A percentile compares a stretch with the other conserved stretches of the same genome.
Evolutionary conservation across 2,329 filamentous ascomycete species (phyloP).

Genomic region (Xylaria digitata): DNA sequence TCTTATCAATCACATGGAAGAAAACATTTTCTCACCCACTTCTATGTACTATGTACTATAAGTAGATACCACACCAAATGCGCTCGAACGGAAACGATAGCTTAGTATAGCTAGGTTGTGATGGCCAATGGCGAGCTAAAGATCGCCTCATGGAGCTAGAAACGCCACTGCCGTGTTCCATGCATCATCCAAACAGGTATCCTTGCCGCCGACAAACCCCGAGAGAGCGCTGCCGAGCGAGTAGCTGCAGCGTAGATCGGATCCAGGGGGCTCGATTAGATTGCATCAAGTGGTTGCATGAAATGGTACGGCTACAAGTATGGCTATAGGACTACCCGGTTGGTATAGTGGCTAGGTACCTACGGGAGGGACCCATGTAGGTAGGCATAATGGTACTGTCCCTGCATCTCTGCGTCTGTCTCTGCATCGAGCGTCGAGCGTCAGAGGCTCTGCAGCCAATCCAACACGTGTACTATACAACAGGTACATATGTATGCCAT

Average conservation of each 20-base stretch:
- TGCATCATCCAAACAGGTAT: slow-evolving; percentile 11
- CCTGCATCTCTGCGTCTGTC: slow-evolving; percentile 18
- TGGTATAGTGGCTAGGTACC: not conserved
- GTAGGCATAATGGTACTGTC: slow-evolving; percentile 2
- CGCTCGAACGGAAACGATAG: slow-evolving; percentile 1
- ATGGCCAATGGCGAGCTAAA: slow-evolving; percentile 18
- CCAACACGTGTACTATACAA: slow-evolving; percentile 11
- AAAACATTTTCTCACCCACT: slow-evolving; percentile 14
- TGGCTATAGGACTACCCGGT: too few species aligned
- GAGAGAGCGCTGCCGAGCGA: slow-evolving; percentile 15
- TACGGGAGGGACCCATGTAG: not conserved
- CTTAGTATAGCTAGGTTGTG: not conserved
- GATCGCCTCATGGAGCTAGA: slow-evolving; percentile 21
- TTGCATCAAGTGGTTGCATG: slow-evolving; percentile 18
- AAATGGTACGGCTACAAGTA: not conserved
- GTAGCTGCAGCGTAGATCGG: slow-evolving; percentile 26
- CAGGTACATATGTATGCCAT: not conserved
- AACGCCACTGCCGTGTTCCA: slow-evolving; percentile 36
- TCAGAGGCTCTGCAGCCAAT: slow-evolving; percentile 35
- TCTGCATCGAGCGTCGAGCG: not conserved
- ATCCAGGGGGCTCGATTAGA: slow-evolving; percentile 19
- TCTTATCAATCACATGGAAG: slow-evolving; percentile 13
- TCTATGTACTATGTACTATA: not conserved
- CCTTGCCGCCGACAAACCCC: slow-evolving; percentile 3
- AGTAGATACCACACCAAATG: not conserved